Conservation (phyloP, 169 alveolate species). For the Eimeria tenella region DNA sequence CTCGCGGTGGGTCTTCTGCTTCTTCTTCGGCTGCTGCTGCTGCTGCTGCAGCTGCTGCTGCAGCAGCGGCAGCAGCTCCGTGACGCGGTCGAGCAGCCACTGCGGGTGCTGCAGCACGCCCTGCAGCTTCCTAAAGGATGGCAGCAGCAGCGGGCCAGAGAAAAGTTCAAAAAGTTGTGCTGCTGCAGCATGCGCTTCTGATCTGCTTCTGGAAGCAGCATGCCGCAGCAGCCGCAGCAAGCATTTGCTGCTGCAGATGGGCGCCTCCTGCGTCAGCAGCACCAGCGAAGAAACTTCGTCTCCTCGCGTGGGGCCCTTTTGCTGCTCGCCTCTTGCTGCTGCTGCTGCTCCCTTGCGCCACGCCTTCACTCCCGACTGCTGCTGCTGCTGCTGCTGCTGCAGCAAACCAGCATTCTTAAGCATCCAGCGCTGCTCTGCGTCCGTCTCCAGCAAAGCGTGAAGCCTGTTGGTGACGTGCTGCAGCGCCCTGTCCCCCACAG, state of each 20-base stretch:
- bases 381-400: conserved; percentile 18
- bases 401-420: not conserved
- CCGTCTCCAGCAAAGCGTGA: not conserved
- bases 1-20: not conserved
- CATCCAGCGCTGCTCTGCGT: not conserved
- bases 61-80: not conserved
- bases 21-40: conserved; percentile 7
- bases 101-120: not conserved
- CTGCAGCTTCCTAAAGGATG: not conserved
- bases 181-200: not conserved
- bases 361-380: not conserved
- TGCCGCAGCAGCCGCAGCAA: not conserved
- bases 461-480: not conserved
- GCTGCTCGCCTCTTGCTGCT: conserved; percentile 1
- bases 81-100: not conserved
- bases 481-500: conserved; percentile 13
- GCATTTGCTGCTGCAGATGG: conserved; percentile 8
- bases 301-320: not conserved
- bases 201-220: not conserved
- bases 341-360: not conserved
- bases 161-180: not conserved
- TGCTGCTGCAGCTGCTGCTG: not conserved
- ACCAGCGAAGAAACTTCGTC: not conserved
- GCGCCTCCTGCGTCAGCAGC: not conserved
- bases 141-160: conserved; percentile 3